Percentiles rank a stretch among this genome's conserved stretches.
Conservation (phyloP, 176 grass and related monocot genomes). For the Hordeum marinum region DNA sequence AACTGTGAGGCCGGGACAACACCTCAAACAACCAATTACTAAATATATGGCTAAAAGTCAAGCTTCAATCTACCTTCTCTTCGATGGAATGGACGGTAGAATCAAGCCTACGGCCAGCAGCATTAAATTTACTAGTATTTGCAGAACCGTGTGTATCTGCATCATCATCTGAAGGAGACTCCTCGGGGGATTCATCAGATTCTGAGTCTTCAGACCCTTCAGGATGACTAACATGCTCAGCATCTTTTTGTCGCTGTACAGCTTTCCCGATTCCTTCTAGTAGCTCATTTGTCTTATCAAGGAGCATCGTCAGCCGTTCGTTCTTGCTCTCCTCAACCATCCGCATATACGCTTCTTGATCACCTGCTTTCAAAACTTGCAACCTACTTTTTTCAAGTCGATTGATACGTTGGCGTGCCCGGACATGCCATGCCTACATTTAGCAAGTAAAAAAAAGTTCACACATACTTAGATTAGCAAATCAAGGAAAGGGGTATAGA, state of each 20-base stretch:
- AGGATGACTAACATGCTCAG: constrained; percentile 68
- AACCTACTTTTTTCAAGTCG: constrained; percentile 83
- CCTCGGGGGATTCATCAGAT: constrained; percentile 58
- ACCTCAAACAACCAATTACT: constrained; percentile 6
- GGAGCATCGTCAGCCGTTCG: constrained; percentile 92
- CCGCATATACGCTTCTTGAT: constrained; percentile 95
- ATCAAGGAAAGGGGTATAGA: constrained; percentile 10
- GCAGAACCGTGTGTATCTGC: constrained; percentile 31
- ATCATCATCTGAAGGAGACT: constrained; percentile 56
- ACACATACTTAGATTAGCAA: background rate
- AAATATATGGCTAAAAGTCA: constrained; percentile 13
- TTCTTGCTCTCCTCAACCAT: constrained; percentile 99
- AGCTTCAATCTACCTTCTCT: constrained; percentile 77
- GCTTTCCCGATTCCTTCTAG: constrained; percentile 94
- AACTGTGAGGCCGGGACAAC: background rate
- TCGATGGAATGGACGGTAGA: constrained; percentile 93
- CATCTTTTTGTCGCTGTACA: constrained; percentile 95
- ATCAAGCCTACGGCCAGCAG: constrained; percentile 90
- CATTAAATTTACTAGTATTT: constrained; percentile 55
- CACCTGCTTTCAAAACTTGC: constrained; percentile 82
- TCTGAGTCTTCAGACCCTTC: constrained; percentile 59
- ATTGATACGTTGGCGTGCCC: constrained; percentile 78
- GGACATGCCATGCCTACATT: constrained; percentile 89
- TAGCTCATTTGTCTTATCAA: constrained; percentile 95
- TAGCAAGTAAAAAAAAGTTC: constrained; percentile 11